phyloP scores from a whole-genome alignment of 208 protist species.

The Strigomonas oncopelti region DNA sequence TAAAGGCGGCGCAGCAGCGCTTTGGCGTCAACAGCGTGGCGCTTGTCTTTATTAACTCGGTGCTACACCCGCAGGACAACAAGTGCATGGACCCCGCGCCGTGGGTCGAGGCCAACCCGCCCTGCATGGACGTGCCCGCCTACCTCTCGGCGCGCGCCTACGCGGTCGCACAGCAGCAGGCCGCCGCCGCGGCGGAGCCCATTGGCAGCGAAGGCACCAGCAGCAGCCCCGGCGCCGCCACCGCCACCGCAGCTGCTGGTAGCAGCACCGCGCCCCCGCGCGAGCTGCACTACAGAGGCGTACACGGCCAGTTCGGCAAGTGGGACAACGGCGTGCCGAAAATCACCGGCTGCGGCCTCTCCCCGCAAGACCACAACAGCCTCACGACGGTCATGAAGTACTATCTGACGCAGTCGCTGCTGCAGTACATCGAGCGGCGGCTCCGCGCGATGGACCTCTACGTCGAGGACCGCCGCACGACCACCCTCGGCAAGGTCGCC shows the following conservation, averaged over 20 bases:
- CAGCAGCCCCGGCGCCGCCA: constrained; percentile 9
- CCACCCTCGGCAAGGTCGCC: constrained; percentile 76
- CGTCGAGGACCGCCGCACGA: constrained; percentile 74
- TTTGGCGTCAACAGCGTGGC: constrained; percentile 52
- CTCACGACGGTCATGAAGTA: constrained; percentile 62
- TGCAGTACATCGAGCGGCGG: constrained; percentile 64
- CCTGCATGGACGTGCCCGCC: constrained; percentile 63
- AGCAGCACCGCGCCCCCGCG: background rate
- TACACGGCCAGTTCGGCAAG: constrained; percentile 39
- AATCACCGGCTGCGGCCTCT: constrained; percentile 76
- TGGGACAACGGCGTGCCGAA: constrained; percentile 45
- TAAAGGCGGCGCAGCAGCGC: constrained; percentile 41
- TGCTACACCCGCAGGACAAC: constrained; percentile 35
- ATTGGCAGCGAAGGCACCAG: background rate
- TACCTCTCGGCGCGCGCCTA: constrained; percentile 20
- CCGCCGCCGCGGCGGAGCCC: constrained; percentile 11
- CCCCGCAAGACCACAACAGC: constrained; percentile 54
- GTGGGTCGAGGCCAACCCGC: constrained; percentile 69
- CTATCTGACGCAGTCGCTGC: constrained; percentile 71
- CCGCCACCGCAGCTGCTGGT: background rate
- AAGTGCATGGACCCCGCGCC: constrained; percentile 58
- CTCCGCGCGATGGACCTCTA: constrained; percentile 48
- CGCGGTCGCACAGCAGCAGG: constrained; percentile 13
- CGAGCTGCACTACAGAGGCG: constrained; percentile 26
- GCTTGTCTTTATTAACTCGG: constrained; percentile 67